Base-by-base conservation (phyloP, 208 protist species). In the Leishmania lainsoni region DNA sequence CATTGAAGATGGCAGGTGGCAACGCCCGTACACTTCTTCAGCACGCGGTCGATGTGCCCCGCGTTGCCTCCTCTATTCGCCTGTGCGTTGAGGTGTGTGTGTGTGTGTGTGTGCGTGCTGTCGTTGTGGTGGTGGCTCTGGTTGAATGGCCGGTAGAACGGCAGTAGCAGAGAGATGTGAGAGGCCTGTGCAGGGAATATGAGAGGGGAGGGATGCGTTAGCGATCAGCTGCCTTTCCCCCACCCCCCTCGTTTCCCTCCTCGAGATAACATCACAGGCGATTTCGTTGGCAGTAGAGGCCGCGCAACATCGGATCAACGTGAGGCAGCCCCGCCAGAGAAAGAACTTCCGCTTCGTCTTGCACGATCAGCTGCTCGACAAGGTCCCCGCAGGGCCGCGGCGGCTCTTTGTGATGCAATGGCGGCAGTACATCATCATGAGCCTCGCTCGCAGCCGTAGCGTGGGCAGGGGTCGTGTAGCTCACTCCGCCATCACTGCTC, bases 271-370 rank as follows among this genome's bases (percentile, higher is more conserved):
- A 49, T 73, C 56, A 79, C 10, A 82, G 42, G 10, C 75, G n/a
- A 35, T 89, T 79, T 17, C 82, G 58, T 78, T 91, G 87, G 65
- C 93, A 96, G 65, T 93, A 96, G 4, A 89, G 87, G n/a, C 86
- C 78, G 6, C 93, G 88, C 71, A 91, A 68, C 59, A 94, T 45
- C 45, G 91, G 90, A 54, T 96, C 80, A 0, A 95, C 85, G 70
- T 90, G 89, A 17, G 93, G 91, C 52, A 96, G 3, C 17, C 86
- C 77, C 12, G 92, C 70, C 9, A 86, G 20, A 26, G 78, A 54
- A 22, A 96, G 91, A 54, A 96, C 72, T 29, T 93, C 87, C 39
- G 58, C 76, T 65, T 94, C 93, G 9, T 81, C 87, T 0, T 76
- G n/a, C 48, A 94, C n/a, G 2, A 82, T 10, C 17, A 91, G 63